These are phyloP conservation scores for Cyclospora cayetanensis DNA, from an alignment of 169 alveolate genomes.

Conservation along the genomic window DNA sequence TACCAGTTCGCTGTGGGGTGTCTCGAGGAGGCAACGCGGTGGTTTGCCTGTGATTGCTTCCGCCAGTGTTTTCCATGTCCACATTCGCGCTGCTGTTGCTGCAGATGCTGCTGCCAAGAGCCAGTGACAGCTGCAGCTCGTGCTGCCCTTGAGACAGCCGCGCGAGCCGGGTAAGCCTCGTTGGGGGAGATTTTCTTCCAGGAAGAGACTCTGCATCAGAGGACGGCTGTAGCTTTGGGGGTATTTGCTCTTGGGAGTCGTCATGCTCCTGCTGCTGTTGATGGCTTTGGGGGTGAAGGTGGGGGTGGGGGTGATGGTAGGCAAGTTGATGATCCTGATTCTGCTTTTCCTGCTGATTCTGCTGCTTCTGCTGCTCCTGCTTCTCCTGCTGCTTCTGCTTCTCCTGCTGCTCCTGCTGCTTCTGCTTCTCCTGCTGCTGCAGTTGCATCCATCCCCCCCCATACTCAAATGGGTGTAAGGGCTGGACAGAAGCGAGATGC, in stretches of 20 bases:
- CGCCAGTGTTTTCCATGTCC: not conserved
- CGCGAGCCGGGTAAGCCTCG: too few relatives aligned
- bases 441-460: slow-evolving; percentile 62
- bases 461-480: slow-evolving; percentile 14
- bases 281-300: not conserved
- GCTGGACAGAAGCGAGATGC: slow-evolving; percentile 20
- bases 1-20: not conserved
- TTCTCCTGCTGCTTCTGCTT: not conserved
- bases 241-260: not conserved
- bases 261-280: not conserved
- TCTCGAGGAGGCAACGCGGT: not conserved
- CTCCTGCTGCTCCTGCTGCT: not conserved
- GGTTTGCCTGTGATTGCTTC: not conserved
- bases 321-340: not conserved
- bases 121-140: slow-evolving; percentile 5
- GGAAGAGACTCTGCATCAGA: not conserved
- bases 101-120: not conserved
- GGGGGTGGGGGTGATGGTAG: not conserved
- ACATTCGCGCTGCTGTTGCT: not conserved
- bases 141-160: not conserved
- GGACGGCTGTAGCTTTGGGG: not conserved
- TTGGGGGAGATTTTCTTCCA: too few relatives aligned
- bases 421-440: not conserved
- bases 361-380: not conserved
- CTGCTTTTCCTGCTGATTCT: not conserved